phyloP scores from a whole-genome alignment of 306 rosid species.

The Gastrolobium villosum region DNA sequence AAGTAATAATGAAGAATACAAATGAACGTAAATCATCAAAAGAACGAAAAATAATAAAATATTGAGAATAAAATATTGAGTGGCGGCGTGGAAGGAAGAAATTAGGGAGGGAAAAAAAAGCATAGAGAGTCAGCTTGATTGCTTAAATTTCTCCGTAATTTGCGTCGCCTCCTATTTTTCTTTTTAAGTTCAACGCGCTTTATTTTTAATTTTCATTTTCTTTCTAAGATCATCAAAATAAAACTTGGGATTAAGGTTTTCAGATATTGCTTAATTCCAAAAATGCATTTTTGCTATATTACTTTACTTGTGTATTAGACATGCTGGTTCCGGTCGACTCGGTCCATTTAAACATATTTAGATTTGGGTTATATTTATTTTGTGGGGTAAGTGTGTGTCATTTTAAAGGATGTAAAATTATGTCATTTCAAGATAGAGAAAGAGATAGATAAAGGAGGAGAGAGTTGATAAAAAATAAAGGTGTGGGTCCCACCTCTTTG shows the following conservation, averaged over 20 bases:
- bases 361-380: too few species aligned
- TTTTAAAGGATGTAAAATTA: too few species aligned
- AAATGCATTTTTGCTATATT: not conserved
- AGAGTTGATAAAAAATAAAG: too few species aligned
- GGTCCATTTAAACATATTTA: not conserved
- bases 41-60: not conserved
- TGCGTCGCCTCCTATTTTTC: slow-evolving; percentile 23
- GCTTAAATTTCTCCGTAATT: slow-evolving; percentile 43
- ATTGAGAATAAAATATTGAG: not conserved
- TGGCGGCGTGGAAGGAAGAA: not conserved
- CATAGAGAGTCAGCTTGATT: not conserved
- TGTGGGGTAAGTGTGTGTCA: too few species aligned
- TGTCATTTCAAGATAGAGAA: too few species aligned
- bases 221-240: not conserved
- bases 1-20: not conserved
- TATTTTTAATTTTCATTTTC: not conserved
- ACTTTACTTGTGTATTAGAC: not conserved
- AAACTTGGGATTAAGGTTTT: not conserved
- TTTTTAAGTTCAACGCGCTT: not conserved
- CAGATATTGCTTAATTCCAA: not conserved
- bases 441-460: too few species aligned
- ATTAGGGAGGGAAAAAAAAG: not conserved
- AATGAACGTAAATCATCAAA: not conserved
- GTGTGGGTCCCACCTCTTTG: too few species aligned
- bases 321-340: not conserved